Evolutionary conservation across 2,329 filamentous ascomycete genomes (phyloP).

Genomic region (Pezicula neosporulosa): DNA sequence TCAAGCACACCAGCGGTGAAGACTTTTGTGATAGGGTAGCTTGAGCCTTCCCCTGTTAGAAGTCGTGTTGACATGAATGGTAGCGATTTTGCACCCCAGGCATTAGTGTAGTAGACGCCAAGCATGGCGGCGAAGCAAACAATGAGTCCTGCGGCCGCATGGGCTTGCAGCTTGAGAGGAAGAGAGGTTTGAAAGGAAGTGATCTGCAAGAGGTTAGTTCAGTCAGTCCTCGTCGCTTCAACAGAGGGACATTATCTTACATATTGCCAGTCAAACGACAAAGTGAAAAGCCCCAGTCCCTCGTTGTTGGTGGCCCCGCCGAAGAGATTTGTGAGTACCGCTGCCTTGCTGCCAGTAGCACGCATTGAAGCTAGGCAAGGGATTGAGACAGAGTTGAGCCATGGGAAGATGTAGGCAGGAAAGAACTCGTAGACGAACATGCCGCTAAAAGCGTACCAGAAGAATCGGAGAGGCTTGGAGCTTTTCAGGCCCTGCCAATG

Average conservation of each 20-base stretch:
- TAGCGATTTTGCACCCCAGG: conserved; percentile 35
- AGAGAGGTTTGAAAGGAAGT: conserved; percentile 50
- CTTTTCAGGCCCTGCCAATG: conserved; percentile 35
- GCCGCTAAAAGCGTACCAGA: conserved; percentile 36
- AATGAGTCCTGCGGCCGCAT: conserved; percentile 41
- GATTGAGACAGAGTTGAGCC: conserved; percentile 37
- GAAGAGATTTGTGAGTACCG: conserved; percentile 43
- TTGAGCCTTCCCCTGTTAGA: conserved; percentile 33
- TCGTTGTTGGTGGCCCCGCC: conserved; percentile 43
- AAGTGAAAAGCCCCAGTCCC: conserved; percentile 37
- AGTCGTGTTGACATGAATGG: conserved; percentile 41
- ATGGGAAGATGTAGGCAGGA: conserved; percentile 43
- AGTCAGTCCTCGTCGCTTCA: background rate
- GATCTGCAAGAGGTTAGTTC: conserved; percentile 34
- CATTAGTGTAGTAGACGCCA: conserved; percentile 38
- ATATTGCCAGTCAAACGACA: conserved; percentile 43
- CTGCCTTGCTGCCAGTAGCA: conserved; percentile 40
- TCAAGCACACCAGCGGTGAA: conserved; percentile 38
- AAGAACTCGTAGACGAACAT: conserved; percentile 46
- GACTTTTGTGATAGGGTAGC: conserved; percentile 40
- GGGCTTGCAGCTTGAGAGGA: conserved; percentile 46
- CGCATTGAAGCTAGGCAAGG: conserved; percentile 42
- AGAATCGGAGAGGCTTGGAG: conserved; percentile 36
- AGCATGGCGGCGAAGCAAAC: conserved; percentile 48
- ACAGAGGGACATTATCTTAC: conserved; percentile 31